Evolutionary conservation across 2,329 filamentous ascomycete genomes (phyloP), one percentile per base, ranked within the genome.

Genomic region (Dactylonectria estremocensis): DNA sequence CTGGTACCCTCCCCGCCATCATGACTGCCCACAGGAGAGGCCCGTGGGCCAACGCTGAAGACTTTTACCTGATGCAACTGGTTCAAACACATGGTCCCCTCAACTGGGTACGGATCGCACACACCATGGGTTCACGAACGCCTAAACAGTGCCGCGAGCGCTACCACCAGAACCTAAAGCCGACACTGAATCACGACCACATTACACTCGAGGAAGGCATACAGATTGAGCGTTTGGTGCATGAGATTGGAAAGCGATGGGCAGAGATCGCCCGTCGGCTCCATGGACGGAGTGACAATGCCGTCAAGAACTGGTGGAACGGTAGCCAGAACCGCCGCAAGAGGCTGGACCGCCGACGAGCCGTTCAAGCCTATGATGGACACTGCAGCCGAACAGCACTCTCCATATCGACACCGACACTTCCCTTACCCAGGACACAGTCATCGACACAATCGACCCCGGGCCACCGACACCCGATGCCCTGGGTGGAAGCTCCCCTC

Each of bases 261-360:
- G 95, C 95, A 2, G 94, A 98, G 78, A 98, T 98, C 77, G 94
- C 95, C 50, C 89, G 95, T 72, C 87, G 90, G 52, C 87, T 98
- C 20, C 88, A 92, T 61, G 94, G 94, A 71, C 92, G 95, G 77
- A 97, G 95, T 80, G 95, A 98, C 84, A 98, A 98, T 77, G 93
- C 94, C 31, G 94, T 98, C 70, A 98, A 98, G 89, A 98, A 98
- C 81, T 98, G 95, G 94, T 97, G 93, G 93, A 97, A 97, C 79
- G 95, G 95, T 56, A 93, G 92, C 79, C 93, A 95, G 87, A 97
- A 97, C 83, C 90, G 95, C 76, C 88, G 92, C 76, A 87, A 85
- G 77, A 84, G 90, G 72, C 80, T 85, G 59, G 78, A 83, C 69
- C 80, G 84, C 43, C 79, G 79, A 70, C 83, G 78, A 70, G 75